phyloP scores from a whole-genome alignment of 2,329 filamentous ascomycete genomes.

The Ceratocystis eucalypticola region DNA sequence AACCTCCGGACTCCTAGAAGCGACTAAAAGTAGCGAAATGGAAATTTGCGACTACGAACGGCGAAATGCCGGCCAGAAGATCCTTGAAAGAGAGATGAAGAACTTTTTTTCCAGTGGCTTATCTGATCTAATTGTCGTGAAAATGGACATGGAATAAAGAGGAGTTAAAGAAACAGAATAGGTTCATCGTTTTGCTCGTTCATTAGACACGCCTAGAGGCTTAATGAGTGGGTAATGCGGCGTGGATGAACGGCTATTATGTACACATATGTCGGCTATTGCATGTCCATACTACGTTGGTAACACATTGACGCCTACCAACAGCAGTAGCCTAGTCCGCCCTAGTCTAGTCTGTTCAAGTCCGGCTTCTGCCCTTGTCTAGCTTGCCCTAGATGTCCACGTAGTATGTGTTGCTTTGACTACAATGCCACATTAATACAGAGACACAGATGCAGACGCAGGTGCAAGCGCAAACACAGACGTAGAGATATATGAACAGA shows the following conservation, averaged over 20 bases:
- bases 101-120: neutral
- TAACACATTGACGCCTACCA: no score
- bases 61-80: neutral
- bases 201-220: no score
- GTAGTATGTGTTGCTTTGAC: no score
- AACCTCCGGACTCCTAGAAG: no score
- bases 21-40: neutral
- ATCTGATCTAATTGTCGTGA: neutral
- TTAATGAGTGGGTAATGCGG: neutral
- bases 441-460: no score
- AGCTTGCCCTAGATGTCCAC: no score
- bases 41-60: neutral
- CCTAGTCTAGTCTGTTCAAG: no score
- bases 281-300: neutral
- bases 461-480: neutral
- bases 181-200: neutral
- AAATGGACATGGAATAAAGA: neutral
- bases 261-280: neutral
- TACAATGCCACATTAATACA: no score
- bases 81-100: neutral
- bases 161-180: neutral
- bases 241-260: neutral
- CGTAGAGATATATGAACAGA: neutral
- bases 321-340: neutral
- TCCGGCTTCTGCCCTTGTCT: no score